Evolutionary conservation across 1,284 basidiomycete genomes (phyloP), one percentile per base, ranked within the genome.

Genomic region (Ustilago shanxiensis): DNA sequence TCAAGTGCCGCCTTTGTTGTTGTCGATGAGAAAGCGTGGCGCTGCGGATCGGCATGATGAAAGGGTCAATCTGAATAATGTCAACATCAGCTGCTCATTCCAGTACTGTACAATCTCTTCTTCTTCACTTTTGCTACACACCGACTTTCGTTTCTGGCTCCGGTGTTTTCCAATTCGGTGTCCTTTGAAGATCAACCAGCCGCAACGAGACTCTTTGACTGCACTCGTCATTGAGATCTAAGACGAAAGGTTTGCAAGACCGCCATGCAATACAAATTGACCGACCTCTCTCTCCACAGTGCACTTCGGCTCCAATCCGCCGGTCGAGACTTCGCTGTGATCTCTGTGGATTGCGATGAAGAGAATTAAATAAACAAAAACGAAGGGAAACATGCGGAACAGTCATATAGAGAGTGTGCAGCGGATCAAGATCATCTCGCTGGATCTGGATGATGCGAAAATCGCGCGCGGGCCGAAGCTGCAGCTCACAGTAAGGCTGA

Each of bases 41-140:
- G 50, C 13, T 61, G 37, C 14, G 29, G 51, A 61, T 61, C 59
- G 50, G 20, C 41, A 44, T 37, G 13, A 37, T 37, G 35, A 33
- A 33, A 37, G 35, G 35, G 35, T 51, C 59, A 61, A 31, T 31
- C 26, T n/a, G n/a, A n/a, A 31, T n/a, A n/a, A 18, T 28, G 41
- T 26, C 24, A 49, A 26, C 47, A 49, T 49, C 47, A 28, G 13
- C 50, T 52, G 28, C 29, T 26, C 24, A 28, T 28, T 18, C 26
- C 45, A 26, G 2, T 28, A 24, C 47, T 14, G 1, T n/a, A n/a
- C n/a, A n/a, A n/a, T n/a, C n/a, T n/a, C n/a, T n/a, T n/a, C n/a
- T n/a, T n/a, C 20, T n/a, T 22, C 41, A 44, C 41, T 20, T 3
- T 20, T 20, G 20, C 41, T 20, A n/a, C 3, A n/a, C n/a, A n/a